Percentiles rank a stretch among this genome's conserved stretches.
Evolutionary conservation across 2,329 filamentous ascomycete genomes (phyloP).

Genomic region (Pseudopithomyces chartarum): DNA sequence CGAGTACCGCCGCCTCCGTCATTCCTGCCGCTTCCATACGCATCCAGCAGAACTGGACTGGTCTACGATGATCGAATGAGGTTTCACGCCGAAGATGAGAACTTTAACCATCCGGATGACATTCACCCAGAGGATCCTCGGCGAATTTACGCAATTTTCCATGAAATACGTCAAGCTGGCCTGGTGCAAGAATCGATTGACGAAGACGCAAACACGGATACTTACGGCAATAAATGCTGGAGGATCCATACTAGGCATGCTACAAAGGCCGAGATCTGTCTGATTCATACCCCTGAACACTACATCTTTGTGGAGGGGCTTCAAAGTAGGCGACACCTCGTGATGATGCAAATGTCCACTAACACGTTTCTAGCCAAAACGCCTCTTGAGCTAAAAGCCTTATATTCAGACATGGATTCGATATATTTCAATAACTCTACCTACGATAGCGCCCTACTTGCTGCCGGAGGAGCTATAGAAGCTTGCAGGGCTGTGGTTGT

Average conservation of each 20-base stretch:
- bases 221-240: conserved; percentile 57
- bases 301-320: conserved; percentile 75
- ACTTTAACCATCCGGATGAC: conserved; percentile 60
- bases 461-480: conserved; percentile 92
- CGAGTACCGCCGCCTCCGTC: conserved; percentile 39
- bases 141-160: conserved; percentile 91
- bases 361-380: conserved; percentile 43
- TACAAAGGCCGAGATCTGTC: conserved; percentile 76
- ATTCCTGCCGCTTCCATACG: conserved; percentile 39
- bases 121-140: conserved; percentile 94
- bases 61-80: conserved; percentile 94
- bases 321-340: conserved; percentile 42
- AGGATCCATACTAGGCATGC: conserved; percentile 81
- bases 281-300: conserved; percentile 78
- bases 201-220: conserved; percentile 45
- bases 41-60: conserved; percentile 49
- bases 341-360: conserved; percentile 10
- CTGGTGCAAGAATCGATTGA: conserved; percentile 69
- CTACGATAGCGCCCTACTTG: conserved; percentile 78
- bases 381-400: conserved; percentile 67
- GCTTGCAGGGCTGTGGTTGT: conserved; percentile 89
- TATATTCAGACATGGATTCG: conserved; percentile 60
- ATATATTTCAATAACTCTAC: conserved; percentile 74
- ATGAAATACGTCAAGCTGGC: conserved; percentile 80
- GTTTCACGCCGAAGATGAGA: conserved; percentile 77